A percentile compares a stretch with the other conserved stretches of the same genome.
Conservation (phyloP, 495 filamentous ascomycete genomes). For the Podospora pseudocomata region DNA sequence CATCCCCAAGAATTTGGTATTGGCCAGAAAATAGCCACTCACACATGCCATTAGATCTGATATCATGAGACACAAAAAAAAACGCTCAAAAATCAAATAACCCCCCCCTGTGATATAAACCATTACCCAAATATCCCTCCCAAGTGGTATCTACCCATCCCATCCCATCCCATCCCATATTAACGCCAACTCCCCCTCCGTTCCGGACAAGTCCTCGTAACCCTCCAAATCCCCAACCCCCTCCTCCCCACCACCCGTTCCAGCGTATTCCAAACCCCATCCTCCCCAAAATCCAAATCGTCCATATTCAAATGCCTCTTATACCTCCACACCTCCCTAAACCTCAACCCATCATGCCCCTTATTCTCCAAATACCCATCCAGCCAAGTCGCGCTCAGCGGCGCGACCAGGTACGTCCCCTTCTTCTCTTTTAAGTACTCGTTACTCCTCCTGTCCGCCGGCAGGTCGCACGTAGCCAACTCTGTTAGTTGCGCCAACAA, state of each 20-base stretch:
- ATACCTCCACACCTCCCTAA: slow-evolving; percentile 68
- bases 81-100: not conserved
- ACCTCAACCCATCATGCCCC: slow-evolving; percentile 47
- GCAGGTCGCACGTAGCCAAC: slow-evolving; percentile 56
- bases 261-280: slow-evolving; percentile 75
- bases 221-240: slow-evolving; percentile 76
- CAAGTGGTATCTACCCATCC: not conserved
- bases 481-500: slow-evolving; percentile 58
- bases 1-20: not conserved
- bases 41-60: not conserved
- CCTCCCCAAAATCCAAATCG: slow-evolving; percentile 83
- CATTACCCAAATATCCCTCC: too few relatives aligned
- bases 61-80: not conserved
- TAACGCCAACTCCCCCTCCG: slow-evolving; percentile 4
- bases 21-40: not conserved
- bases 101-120: too few relatives aligned
- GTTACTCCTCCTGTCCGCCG: slow-evolving; percentile 46
- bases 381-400: slow-evolving; percentile 67
- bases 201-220: slow-evolving; percentile 52
- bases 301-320: slow-evolving; percentile 80
- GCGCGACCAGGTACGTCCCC: slow-evolving; percentile 64
- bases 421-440: slow-evolving; percentile 51
- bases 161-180: slow-evolving; percentile 10
- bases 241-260: slow-evolving; percentile 71
- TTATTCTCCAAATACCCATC: slow-evolving; percentile 56